Percentiles rank a stretch among this genome's conserved stretches.
phyloP scores from a whole-genome alignment of 176 grass and related monocot species.

The Puccinellia tenuiflora region DNA sequence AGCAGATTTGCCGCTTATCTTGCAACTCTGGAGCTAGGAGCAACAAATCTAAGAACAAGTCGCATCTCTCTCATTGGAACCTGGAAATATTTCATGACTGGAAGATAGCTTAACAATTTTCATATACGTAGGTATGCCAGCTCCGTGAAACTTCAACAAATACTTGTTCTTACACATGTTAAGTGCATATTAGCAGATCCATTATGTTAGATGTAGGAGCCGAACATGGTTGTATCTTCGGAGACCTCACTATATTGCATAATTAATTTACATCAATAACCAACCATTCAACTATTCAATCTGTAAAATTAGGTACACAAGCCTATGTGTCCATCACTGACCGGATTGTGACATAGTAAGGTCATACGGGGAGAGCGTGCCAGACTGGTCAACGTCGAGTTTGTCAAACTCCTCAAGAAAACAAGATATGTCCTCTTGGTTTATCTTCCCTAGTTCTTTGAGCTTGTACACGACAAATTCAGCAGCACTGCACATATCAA shows the following conservation, averaged over 20 bases:
- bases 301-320: neutral
- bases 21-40: neutral
- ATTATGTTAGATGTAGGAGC: neutral
- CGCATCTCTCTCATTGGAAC: neutral
- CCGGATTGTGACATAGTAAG: conserved; percentile 45
- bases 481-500: conserved; percentile 54
- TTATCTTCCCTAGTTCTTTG: conserved; percentile 94
- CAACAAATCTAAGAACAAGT: neutral
- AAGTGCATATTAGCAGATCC: neutral
- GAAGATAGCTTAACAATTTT: neutral
- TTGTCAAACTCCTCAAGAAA: conserved; percentile 84
- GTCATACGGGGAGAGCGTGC: conserved; percentile 58
- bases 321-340: conserved; percentile 7
- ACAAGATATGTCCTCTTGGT: conserved; percentile 66
- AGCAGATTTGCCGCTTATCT: neutral
- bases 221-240: neutral
- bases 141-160: neutral
- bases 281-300: neutral
- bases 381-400: conserved; percentile 76
- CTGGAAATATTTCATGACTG: neutral
- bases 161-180: neutral
- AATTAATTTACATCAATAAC: neutral
- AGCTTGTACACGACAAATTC: conserved; percentile 98
- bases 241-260: conserved; percentile 4
- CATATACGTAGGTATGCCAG: neutral